Evolutionary conservation across 73 alveolate genomes (phyloP), one percentile per base, ranked within the genome.

Genomic region (Stentor roeselii): DNA sequence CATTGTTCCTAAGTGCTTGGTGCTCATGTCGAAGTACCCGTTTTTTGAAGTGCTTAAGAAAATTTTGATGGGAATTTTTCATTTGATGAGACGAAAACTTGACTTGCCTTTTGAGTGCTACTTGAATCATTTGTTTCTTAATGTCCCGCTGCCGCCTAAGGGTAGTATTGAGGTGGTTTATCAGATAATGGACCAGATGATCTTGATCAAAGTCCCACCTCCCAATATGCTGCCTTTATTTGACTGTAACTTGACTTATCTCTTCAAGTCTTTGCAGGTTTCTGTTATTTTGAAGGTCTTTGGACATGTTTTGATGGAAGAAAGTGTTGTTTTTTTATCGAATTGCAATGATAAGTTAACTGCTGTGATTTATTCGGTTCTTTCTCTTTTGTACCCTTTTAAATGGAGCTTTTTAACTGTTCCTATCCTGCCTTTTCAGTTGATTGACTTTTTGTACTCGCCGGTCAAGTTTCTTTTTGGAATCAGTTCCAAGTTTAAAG

Each of bases 381-480:
- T 67, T 11, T 30, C 37, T 34, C 37, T 67, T 11, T 34, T 67
- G 50, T 67, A 67, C 80, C 80, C 80, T 67, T 2, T 67, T 11
- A 0, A 34, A 67, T 67, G 80, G 42, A 67, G 27, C 34, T 30
- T 67, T 1, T 21, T 67, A 0, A 27, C 21, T 34, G 37, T 67
- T 2, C 80, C 80, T 21, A 21, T 67, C 14, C 37, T 67, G 37
- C 80, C 80, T 67, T 36, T 14, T 14, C 21, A 67, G 37, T 21
- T 67, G 41, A 67, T 67, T 34, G 80, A 67, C 2, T 67, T 30
- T 34, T 67, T 67, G 2, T 67, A 67, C 34, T 67, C 80, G 37
- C 80, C 80, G 34, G 37, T 67, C 37, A 67, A 67, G 34, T 67
- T 27, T 67, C 27, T 67, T 1, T 67, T 30, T 67, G 80, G 80